Evolutionary conservation across 768 basidiomycete genomes (phyloP), one percentile per base, ranked within the genome.

Genomic region (Chlorophyllum brunneum): DNA sequence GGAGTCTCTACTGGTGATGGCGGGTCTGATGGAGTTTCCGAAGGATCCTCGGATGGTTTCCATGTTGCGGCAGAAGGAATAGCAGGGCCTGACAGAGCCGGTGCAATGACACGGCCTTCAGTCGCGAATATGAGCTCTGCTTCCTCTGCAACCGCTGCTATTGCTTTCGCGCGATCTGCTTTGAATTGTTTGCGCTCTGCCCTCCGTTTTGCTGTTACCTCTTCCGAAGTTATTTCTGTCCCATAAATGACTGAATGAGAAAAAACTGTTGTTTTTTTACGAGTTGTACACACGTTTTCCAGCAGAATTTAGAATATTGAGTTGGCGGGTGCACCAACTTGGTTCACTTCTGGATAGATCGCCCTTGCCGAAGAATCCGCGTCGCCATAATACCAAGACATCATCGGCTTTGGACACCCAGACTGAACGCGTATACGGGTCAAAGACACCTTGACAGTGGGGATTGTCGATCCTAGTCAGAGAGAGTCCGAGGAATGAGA

Each of bases 301-400:
- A 31, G 75, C 77, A 18, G 76, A 77, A 51, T 75, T 76, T 43
- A 81, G 70, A 56, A 72, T 75, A 63, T 90, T 92, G 54, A 87
- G 74, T 59, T 91, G 85, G 40, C 97, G 74, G 16, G 85, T 80
- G 54, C 85, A 73, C 97, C 97, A 99, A 50, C 83, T 92, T 6
- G 95, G 95, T 66, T 99, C 97, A 67, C 94, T 97, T 53, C 97
- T 70, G 34, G 92, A 95, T 47, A 99, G 73, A 63, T 89, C 88
- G 1, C 97, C 97, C 67, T 99, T 99, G 20, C 97, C 97, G 66
- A 98, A 99, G 71, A 98, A 98, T 0, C 97, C 97, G 54, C 88
- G 71, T 40, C 81, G 74, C 90, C 97, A 99, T 31, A 98, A 75
- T 4, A 85, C 69, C 57, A 74, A 74, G 38, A 83, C 82, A 63